Base-by-base conservation (phyloP, 768 basidiomycete genomes). In the Basidioascus undulatus region DNA sequence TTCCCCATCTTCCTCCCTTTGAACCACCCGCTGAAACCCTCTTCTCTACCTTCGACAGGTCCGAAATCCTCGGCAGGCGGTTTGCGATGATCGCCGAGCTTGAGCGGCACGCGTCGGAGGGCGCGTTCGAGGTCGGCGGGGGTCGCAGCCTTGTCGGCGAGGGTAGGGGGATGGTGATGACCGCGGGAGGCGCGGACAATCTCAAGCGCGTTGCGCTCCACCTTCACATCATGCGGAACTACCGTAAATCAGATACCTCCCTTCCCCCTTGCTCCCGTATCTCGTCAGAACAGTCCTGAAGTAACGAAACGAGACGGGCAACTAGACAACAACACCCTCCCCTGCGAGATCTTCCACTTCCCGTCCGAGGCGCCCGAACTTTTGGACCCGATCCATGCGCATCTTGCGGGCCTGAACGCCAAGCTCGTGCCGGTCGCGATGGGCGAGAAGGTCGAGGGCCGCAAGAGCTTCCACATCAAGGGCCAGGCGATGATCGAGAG, bases 161-260 rank as follows among this genome's bases (percentile, higher is more conserved):
- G 32, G 44, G 44, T 10, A 36, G 60, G 24, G 61, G 62, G 1
- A 55, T 65, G 25, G 60, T 65, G 11, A 59, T 62, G 51, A 61
- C 62, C 8, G 63, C 62, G n/a, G 62, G 63, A 5, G 62, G 64
- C 48, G 60, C 60, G 13, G 59, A 60, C 41, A 54, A 57, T 9
- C 45, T 53, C 5, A 3, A 37, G 20, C 33, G 50, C 13, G 51
- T 49, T 16, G 23, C 13, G n/a, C n/a, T n/a, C n/a, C n/a, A n/a
- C n/a, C n/a, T n/a, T n/a, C n/a, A n/a, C n/a, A n/a, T n/a, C n/a
- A n/a, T n/a, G n/a, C n/a, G n/a, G n/a, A n/a, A n/a, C n/a, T n/a
- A n/a, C n/a, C n/a, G n/a, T n/a, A n/a, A n/a, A n/a, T 12, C 25
- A 7, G 15, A 5, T 12, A 11, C 9, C 5, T 3, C 5, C n/a